Evolutionary conservation across 805 yeast species (phyloP), one percentile per base, ranked within the genome.

Genomic region (Metschnikowia picachoensis): DNA sequence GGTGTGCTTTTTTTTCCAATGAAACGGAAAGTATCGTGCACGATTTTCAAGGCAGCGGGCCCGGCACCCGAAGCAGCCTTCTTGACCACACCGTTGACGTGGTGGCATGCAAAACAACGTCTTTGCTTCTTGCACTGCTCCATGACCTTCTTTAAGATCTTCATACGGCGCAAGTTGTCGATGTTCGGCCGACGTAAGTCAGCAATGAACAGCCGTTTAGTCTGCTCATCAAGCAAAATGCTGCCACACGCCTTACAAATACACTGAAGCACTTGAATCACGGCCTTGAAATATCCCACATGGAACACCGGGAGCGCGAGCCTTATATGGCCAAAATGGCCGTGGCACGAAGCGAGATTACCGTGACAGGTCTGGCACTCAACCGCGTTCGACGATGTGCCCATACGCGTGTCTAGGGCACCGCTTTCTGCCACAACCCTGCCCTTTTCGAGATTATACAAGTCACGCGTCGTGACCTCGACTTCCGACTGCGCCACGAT

Each of bases 81-180:
- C 65, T 94, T 94, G 27, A 94, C 99, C 43, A 94, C 97, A 57
- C 99, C 99, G 61, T 95, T 94, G 45, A 92, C 69, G 12, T 90
- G 83, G 57, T 88, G 86, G 74, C 99, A 94, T 30, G 80, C 70
- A 30, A 89, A 70, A 65, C 99, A 94, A 57, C 96, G 74, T 60
- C 99, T 79, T 68, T 91, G 97, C 59, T 94, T 94, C 59, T 91
- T 90, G 67, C 97, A 90, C 73, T 92, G 98, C 49, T 91, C 97
- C 53, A 85, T 70, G 48, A 94, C 77, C 58, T 80, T 80, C 67
- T 87, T 92, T 56, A 94, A 71, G 46, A 89, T 80, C 56, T 82
- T 85, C 97, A 94, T 92, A 59, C 97, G 78, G 58, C 96, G 80
- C 59, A 94, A 73, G 62, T 94, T 94, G 65, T 94, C 99, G 46